These are phyloP conservation scores for Arabidopsis thaliana DNA, from an alignment of 345 rosid genomes.

Conservation along the genomic window DNA sequence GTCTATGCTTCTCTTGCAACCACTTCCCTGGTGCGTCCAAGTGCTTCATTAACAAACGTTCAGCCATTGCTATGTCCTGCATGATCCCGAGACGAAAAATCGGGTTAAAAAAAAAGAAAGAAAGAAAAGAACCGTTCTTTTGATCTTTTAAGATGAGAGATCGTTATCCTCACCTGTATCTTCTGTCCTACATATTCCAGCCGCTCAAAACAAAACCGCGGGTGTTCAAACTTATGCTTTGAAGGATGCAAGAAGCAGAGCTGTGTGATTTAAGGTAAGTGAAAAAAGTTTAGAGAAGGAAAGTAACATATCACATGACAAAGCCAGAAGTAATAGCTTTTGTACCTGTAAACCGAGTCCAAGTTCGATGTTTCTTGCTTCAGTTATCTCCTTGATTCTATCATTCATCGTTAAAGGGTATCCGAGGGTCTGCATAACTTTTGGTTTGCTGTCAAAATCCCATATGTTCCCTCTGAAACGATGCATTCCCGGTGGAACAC, in stretches of 20 bases:
- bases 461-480: conserved; percentile 95
- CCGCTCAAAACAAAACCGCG: conserved; percentile 87
- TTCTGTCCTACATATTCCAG: conserved; percentile 92
- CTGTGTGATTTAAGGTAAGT: conserved; percentile 46
- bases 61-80: conserved; percentile 92
- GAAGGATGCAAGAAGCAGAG: conserved; percentile 99
- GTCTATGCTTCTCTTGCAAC: conserved; percentile 89
- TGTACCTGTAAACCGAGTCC: conserved; percentile 94
- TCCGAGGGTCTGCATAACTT: conserved; percentile 75
- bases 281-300: conserved; percentile 12
- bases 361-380: conserved; percentile 92
- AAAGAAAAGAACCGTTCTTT: not conserved
- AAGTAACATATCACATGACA: not conserved
- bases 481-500: conserved; percentile 98
- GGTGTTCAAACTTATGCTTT: conserved; percentile 88
- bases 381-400: conserved; percentile 84
- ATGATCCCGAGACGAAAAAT: not conserved
- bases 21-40: conserved; percentile 91
- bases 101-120: not conserved
- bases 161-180: conserved; percentile 66
- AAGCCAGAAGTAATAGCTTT: not conserved
- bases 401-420: conserved; percentile 73
- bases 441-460: conserved; percentile 89
- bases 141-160: not conserved
- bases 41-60: conserved; percentile 89